These are phyloP conservation scores for Chenopodium formosanum DNA, from an alignment of 148 eudicot species.

Conservation along the genomic window DNA sequence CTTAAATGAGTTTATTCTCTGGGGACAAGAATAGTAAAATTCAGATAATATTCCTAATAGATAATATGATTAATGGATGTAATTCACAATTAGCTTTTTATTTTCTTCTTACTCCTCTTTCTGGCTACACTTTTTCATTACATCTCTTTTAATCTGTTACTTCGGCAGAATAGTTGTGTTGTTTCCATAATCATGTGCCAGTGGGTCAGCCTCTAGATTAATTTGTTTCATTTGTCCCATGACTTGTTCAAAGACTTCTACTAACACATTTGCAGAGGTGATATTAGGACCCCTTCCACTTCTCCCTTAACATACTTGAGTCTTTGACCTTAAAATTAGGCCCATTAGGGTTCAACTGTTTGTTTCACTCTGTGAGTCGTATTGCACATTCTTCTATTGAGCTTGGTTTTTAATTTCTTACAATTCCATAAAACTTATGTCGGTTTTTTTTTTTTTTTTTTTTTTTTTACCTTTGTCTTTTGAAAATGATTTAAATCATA, in stretches of 20 bases:
- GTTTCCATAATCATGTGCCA: not conserved
- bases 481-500: not conserved
- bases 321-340: not conserved
- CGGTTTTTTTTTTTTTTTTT: too few species aligned
- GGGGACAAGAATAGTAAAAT: not conserved
- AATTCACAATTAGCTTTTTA: not conserved
- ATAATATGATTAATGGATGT: not conserved
- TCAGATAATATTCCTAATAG: not conserved
- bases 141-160: not conserved
- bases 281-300: not conserved
- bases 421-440: not conserved
- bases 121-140: not conserved
- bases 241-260: not conserved
- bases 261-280: not conserved
- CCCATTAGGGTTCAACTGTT: not conserved
- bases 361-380: not conserved
- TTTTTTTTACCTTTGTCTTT: not conserved
- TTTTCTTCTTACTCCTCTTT: not conserved
- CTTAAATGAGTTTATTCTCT: not conserved
- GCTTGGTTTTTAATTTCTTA: not conserved
- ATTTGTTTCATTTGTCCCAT: too few species aligned
- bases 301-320: not conserved
- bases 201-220: not conserved
- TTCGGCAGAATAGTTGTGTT: not conserved
- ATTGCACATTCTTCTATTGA: not conserved